These are phyloP conservation scores for Exophiala sideris DNA, from an alignment of 2,329 filamentous ascomycete species.

Conservation along the genomic window DNA sequence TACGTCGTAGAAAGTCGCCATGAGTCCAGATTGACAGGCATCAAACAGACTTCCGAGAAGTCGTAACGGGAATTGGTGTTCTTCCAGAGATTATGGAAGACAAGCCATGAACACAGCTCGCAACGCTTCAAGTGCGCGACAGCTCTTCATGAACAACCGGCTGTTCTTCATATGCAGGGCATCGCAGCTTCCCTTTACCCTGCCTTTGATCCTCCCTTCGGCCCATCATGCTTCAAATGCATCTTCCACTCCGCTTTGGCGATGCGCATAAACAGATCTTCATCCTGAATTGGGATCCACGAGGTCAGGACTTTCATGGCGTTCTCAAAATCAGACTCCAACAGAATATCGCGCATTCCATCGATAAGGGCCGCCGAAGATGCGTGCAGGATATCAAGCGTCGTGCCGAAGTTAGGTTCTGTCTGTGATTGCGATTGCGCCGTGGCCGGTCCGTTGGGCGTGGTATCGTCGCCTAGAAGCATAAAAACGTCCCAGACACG, in stretches of 20 bases:
- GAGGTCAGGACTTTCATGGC: slow-evolving; percentile 95
- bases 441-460: neutral
- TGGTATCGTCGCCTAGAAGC: slow-evolving; percentile 70
- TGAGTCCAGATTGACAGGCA: too few relatives aligned
- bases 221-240: slow-evolving; percentile 47
- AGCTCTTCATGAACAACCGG: too few relatives aligned
- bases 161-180: neutral
- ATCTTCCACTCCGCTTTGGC: slow-evolving; percentile 82
- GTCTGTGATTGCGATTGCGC: neutral
- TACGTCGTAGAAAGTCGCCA: too few relatives aligned
- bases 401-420: slow-evolving; percentile 50
- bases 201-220: neutral
- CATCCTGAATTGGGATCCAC: slow-evolving; percentile 90
- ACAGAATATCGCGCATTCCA: slow-evolving; percentile 78
- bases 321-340: slow-evolving; percentile 95
- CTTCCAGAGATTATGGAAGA: too few relatives aligned
- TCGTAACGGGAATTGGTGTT: too few relatives aligned
- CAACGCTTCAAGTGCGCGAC: too few relatives aligned
- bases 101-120: too few relatives aligned
- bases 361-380: slow-evolving; percentile 86
- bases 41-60: too few relatives aligned
- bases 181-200: too few relatives aligned
- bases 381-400: slow-evolving; percentile 85
- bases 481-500: slow-evolving; percentile 98
- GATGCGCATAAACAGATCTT: slow-evolving; percentile 88